Percentiles rank a stretch among this genome's conserved stretches.
These are phyloP conservation scores for Botrytis elliptica DNA, from an alignment of 2,329 filamentous ascomycete species.

Conservation along the genomic window DNA sequence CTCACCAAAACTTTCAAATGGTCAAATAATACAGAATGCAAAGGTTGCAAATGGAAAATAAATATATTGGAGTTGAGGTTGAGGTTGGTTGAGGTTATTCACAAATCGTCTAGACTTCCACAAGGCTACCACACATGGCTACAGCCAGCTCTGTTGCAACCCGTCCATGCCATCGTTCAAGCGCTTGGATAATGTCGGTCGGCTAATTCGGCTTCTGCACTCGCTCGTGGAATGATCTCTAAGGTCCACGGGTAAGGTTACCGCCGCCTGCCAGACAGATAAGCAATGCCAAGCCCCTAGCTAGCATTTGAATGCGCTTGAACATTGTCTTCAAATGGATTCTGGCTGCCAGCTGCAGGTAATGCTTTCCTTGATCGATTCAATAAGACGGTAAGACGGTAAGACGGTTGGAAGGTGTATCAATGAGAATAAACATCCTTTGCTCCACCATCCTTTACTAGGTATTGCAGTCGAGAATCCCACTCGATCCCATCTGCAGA, in stretches of 20 bases:
- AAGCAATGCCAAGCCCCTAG: background rate
- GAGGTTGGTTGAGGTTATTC: constrained; percentile 9
- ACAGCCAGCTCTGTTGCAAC: constrained; percentile 2
- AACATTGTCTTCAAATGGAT: background rate
- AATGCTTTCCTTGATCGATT: background rate
- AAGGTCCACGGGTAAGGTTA: background rate
- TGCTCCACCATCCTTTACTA: background rate
- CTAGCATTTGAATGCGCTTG: background rate
- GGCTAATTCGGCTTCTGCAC: constrained; percentile 1
- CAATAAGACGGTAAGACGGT: background rate
- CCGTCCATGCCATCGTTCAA: background rate
- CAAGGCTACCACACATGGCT: background rate
- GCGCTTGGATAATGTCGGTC: background rate
- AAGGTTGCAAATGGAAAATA: background rate
- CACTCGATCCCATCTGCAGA: background rate
- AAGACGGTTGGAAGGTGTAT: too few species aligned
- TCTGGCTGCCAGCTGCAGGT: too few species aligned
- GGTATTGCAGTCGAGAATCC: background rate
- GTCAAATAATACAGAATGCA: background rate
- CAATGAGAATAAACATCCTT: background rate
- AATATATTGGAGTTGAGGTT: background rate
- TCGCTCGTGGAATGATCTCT: background rate
- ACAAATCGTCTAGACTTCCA: background rate
- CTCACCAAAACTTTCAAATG: background rate
- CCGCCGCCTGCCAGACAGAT: background rate